Base-by-base conservation (phyloP, 1,284 basidiomycete genomes). In the Athelia psychrophila region DNA sequence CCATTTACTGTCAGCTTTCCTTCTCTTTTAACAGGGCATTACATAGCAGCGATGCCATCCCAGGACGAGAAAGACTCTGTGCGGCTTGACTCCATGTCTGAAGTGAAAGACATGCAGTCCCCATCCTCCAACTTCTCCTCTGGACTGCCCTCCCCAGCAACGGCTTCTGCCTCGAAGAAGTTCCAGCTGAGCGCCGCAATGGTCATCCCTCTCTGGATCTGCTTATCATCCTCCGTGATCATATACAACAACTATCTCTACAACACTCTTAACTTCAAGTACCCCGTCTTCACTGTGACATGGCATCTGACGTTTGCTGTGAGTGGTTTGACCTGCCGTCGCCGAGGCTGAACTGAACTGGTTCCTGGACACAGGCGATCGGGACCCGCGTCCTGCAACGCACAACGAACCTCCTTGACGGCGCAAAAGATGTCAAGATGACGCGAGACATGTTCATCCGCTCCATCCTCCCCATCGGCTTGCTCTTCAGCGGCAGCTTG, bases 161-260 rank as follows among this genome's bases (percentile, higher is more conserved):
- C 80, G 12, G 70, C 79, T 3, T 57, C 72, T 6, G 47, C 59
- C 2, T 60, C 78, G 2, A 78, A 72, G 51, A 79, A 80, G 59
- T 63, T 70, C 20, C 79, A 75, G 60, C 64, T 87, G 33, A 79
- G 86, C 9, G 76, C 88, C 1, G 68, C 83, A 1, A 74, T 80
- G 51, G 91, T 93, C 62, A 91, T 93, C 51, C 88, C 88, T 24
- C 71, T 94, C 53, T 95, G 93, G 95, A 98, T 98, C 67, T 74
- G 84, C 15, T 88, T 97, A 62, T 91, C 87, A 56, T 93, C 93
- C 38, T 72, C 84, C 10, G 95, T 98, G 65, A 98, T 98, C 73
- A 86, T 98, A 52, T 98, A 98, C 84, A 98, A 98, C 82, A 95
- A 95, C 71, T 90, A 91, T 66, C 74, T 97, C 66, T 95, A 94